Conservation (phyloP, 1,139 yeast genomes). For the Suhomyces panamericanus region DNA sequence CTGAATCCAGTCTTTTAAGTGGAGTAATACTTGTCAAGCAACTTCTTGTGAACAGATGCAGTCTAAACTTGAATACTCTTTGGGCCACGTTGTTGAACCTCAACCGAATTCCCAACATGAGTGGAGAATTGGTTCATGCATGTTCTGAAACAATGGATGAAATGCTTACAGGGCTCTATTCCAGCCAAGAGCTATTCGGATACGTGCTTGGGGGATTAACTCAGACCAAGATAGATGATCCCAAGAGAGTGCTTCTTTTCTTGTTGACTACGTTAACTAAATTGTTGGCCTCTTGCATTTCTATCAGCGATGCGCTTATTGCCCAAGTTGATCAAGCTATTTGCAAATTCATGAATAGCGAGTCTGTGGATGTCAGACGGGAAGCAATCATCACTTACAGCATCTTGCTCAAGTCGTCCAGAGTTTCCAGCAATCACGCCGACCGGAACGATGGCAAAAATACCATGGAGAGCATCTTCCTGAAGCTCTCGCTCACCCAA, state of each 20-base stretch:
- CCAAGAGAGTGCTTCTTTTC: conserved; percentile 16
- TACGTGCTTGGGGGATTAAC: conserved; percentile 17
- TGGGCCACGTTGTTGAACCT: conserved; percentile 27
- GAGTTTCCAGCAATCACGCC: conserved; percentile 10
- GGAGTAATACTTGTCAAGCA: conserved; percentile 41
- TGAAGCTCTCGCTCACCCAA: conserved; percentile 33
- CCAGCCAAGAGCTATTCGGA: conserved; percentile 22
- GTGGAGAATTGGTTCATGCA: conserved; percentile 18
- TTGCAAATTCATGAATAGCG: conserved; percentile 27
- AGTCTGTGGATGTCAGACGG: conserved; percentile 43
- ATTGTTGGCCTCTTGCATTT: conserved; percentile 20
- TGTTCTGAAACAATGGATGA: conserved; percentile 35
- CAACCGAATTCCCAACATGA: conserved; percentile 14
- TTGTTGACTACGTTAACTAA: conserved; percentile 26
- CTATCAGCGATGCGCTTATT: conserved; percentile 25
- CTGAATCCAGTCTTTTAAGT: conserved; percentile 20
- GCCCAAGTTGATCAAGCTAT: conserved; percentile 31
- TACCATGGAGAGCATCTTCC: conserved; percentile 26
- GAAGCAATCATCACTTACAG: conserved; percentile 45
- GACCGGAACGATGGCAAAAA: conserved; percentile 15
- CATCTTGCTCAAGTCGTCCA: conserved; percentile 27
- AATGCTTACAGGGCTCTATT: conserved; percentile 28
- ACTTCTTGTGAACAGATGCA: conserved; percentile 28
- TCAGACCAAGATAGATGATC: conserved; percentile 3
- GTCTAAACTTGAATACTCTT: conserved; percentile 22